Percentiles rank a stretch among this genome's conserved stretches.
Conservation (phyloP, 2,329 filamentous ascomycete genomes). For the Seiridium cupressi region DNA sequence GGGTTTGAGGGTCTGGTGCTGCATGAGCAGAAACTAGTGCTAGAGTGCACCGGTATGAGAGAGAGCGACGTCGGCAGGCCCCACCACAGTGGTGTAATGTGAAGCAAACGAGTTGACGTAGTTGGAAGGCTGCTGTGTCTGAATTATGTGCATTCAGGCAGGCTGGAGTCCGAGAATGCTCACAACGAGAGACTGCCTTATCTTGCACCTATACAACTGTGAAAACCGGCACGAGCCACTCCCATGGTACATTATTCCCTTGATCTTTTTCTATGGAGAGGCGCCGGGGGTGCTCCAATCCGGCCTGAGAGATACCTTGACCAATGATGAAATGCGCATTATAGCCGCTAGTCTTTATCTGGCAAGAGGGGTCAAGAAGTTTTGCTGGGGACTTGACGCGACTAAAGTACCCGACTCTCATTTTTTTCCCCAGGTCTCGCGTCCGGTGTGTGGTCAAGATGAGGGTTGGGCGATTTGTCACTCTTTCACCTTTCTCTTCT, state of each 20-base stretch:
- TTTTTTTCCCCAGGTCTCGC: neutral
- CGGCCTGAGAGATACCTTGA: too few species aligned
- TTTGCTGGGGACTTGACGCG: constrained; percentile 12
- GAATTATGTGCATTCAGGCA: too few species aligned
- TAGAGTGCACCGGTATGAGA: neutral
- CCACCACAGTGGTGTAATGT: neutral
- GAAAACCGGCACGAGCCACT: too few species aligned
- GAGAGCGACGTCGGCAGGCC: constrained; percentile 7
- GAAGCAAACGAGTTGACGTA: neutral
- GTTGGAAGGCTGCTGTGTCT: too few species aligned
- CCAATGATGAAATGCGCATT: constrained; percentile 25
- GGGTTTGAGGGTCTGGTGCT: neutral
- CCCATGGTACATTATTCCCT: too few species aligned
- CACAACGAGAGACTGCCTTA: too few species aligned
- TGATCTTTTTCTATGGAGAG: too few species aligned
- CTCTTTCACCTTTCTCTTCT: constrained; percentile 15
- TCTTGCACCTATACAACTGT: too few species aligned
- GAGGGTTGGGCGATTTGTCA: constrained; percentile 14
- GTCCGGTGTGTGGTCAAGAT: neutral
- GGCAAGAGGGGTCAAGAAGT: constrained; percentile 29
- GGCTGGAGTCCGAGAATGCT: too few species aligned
- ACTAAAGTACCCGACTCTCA: neutral
- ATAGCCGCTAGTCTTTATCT: constrained; percentile 16
- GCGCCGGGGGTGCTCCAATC: too few species aligned
- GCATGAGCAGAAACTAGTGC: neutral